Percentiles rank a stretch among this genome's conserved stretches.
Conservation (phyloP, 2,329 filamentous ascomycete genomes). For the Fusarium udum region DNA sequence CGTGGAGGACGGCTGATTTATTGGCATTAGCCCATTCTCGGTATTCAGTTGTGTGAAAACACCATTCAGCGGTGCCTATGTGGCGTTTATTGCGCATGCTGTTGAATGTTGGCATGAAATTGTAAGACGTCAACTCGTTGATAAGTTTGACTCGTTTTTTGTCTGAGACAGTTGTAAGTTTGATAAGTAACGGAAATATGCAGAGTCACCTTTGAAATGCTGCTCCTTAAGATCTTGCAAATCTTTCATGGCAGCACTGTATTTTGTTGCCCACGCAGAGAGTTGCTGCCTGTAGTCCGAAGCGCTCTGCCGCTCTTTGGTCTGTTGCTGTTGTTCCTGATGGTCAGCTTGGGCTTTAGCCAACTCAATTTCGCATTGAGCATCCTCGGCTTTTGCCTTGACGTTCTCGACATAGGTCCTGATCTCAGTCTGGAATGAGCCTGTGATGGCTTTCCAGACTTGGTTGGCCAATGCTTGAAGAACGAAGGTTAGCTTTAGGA, state of each 20-base stretch:
- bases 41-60: background rate
- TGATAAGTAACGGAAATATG: fast-evolving
- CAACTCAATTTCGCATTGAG: background rate
- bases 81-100: constrained; percentile 19
- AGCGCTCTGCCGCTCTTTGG: constrained; percentile 1
- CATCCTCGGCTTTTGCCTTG: constrained; percentile 2
- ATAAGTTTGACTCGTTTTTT: background rate
- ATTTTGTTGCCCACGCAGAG: background rate
- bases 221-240: background rate
- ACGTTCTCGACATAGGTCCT: constrained; percentile 2
- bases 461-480: background rate
- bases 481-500: fast-evolving
- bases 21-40: background rate
- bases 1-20: background rate
- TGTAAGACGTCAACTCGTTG: constrained; percentile 1
- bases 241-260: background rate
- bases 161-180: background rate
- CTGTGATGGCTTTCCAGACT: constrained; percentile 3
- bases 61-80: constrained; percentile 18
- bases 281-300: background rate
- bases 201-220: background rate
- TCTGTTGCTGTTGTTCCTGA: background rate
- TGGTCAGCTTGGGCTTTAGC: constrained; percentile 8
- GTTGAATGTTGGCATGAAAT: constrained; percentile 11
- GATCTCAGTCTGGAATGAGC: constrained; percentile 19